Evolutionary conservation across 805 yeast genomes (phyloP), one percentile per base, ranked within the genome.

Genomic region (Ogataea pignaliae): DNA sequence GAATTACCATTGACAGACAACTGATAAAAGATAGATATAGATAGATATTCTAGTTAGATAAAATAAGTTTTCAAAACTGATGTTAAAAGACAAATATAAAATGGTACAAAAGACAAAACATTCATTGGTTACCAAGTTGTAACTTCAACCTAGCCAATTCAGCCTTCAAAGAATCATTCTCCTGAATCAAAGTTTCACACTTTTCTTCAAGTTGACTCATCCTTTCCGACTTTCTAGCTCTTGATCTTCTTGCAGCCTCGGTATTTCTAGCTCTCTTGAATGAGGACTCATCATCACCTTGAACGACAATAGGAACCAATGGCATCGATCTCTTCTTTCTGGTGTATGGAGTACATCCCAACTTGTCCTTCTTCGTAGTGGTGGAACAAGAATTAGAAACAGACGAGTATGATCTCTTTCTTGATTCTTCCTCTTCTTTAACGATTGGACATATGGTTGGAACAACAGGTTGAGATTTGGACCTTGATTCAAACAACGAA

Each of bases 241-340:
- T 76, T 26, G 96, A 88, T 61, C 97, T 79, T 66, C 97, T 81
- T 8, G 97, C 97, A 54, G 98, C 97, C 63, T 89, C 96, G n/a
- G 91, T 91, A 76, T 93, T 91, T 67, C 91, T 83, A 9, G 98
- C 98, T 63, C 98, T 83, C 71, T 91, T 91, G 57, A 85, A 64
- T 37, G 88, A 78, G 45, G 75, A 76, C n/a, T 83, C 78, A 64
- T 89, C 96, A 39, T 63, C 67, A 21, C 71, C 63, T 37, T 75
- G 77, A 29, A 78, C 73, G 38, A 77, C 76, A 44, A 89, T 74
- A 10, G 95, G 95, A 53, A 74, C 70, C 64, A 88, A 73, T 9
- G 95, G 95, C 46, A 71, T 68, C 28, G 77, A 51, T 57, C 96
- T 80, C 54, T 79, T 85, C 72, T 88, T 89, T 64, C 89, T 80